These are phyloP conservation scores for Nicotiana rustica DNA, from an alignment of 305 asterid genomes.

Conservation along the genomic window DNA sequence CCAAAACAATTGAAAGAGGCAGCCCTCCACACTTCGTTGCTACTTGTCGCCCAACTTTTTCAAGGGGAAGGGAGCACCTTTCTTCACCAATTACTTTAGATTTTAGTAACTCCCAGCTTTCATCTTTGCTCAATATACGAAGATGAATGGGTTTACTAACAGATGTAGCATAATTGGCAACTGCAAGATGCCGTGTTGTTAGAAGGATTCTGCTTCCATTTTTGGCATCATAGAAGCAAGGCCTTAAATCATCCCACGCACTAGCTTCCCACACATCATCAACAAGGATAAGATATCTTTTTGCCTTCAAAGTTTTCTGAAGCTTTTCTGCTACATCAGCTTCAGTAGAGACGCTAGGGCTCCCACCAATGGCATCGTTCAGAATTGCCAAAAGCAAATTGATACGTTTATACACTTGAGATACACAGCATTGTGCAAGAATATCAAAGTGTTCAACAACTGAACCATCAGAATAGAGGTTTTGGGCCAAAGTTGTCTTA, in stretches of 20 bases:
- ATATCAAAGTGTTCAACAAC: constrained; percentile 50
- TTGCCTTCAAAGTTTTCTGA: not conserved
- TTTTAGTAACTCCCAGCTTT: constrained; percentile 32
- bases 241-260: constrained; percentile 35
- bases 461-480: constrained; percentile 50
- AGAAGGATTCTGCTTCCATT: not conserved
- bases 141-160: not conserved
- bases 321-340: constrained; percentile 34
- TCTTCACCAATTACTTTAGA: constrained; percentile 31
- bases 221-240: not conserved
- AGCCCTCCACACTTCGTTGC: constrained; percentile 42
- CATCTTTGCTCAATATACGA: not conserved
- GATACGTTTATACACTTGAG: constrained; percentile 53
- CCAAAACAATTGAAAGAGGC: constrained; percentile 45
- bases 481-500: constrained; percentile 67
- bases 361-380: constrained; percentile 45
- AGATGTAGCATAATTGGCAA: not conserved
- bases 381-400: constrained; percentile 57
- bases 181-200: not conserved
- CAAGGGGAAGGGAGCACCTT: constrained; percentile 30
- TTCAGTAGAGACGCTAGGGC: not conserved
- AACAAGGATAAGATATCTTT: constrained; percentile 29
- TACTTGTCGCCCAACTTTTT: constrained; percentile 35
- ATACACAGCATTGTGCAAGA: constrained; percentile 64
- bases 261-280: constrained; percentile 37